Base-by-base conservation (phyloP, 2,329 filamentous ascomycete species). In the Apiospora rasikravindrae region DNA sequence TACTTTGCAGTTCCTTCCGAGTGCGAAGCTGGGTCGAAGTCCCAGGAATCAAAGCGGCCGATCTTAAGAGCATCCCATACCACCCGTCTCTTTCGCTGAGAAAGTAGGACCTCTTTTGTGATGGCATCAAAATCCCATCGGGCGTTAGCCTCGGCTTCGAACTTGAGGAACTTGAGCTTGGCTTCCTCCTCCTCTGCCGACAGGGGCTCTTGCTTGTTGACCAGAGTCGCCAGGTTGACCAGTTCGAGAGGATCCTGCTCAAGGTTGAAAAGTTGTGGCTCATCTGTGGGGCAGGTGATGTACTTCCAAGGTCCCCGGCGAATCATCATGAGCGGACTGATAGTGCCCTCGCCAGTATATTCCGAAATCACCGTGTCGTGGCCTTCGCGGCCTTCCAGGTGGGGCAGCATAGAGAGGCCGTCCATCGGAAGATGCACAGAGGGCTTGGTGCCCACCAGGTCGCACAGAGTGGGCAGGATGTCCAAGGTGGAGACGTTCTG, bases 291-390 rank as follows among this genome's bases (percentile, higher is more conserved):
- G 78, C 94, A 98, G 74, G 90, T 94, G 75, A 96, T 91, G 82
- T 95, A 98, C 86, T 98, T 98, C 94, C 94, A 98, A 67, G 89
- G 87, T 11, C 94, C 94, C 71, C 94, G 92, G 72, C 93, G 91
- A 79, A 98, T 98, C 95, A 98, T 98, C 87, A 97, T 94, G 71
- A 97, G 89, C 1, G 95, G 95, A 5, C 93, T 91, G 71, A 97
- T 87, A 1, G 95, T 98, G 67, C 95, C 95, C 83, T 98, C 95
- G 69, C 94, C 95, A 79, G 96, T 97, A 84, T 98, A 98, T 84
- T 98, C 95, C 73, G 94, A 95, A 77, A 96, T 93, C n/a, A 96
- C 95, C 14, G 93, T 96, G 81, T 98, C 95, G 73, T 92, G 91
- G 53, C 90, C 91, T n/a, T 89, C 82, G 29, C 83, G 83, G 69